Conservation (phyloP, 2,329 filamentous ascomycete species). For the Colletotrichum shisoi region DNA sequence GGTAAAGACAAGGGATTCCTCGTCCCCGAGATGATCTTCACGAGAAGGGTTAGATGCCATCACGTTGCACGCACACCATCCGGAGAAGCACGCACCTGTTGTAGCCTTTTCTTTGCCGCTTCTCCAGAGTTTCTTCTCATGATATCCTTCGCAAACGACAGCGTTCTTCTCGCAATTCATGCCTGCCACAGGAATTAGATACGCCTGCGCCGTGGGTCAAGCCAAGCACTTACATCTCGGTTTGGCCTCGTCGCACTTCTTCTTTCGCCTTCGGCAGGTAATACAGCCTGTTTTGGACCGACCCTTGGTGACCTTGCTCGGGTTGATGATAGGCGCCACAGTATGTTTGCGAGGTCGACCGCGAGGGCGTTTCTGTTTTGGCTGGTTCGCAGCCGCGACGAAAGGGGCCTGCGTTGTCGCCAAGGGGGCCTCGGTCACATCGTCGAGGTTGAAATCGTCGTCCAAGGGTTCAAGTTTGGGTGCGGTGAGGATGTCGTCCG, state of each 20-base stretch:
- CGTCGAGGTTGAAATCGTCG: constrained; percentile 62
- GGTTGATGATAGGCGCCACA: constrained; percentile 62
- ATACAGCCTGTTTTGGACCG: constrained; percentile 74
- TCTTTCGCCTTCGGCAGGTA: constrained; percentile 73
- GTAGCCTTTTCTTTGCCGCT: constrained; percentile 80
- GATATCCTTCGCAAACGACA: constrained; percentile 89
- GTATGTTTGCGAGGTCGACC: constrained; percentile 86
- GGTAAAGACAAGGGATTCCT: constrained; percentile 53
- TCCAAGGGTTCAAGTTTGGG: constrained; percentile 67
- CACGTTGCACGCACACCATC: not conserved
- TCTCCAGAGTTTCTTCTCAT: constrained; percentile 85
- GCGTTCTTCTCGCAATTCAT: constrained; percentile 94
- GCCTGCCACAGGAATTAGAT: constrained; percentile 57
- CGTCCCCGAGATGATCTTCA: constrained; percentile 23
- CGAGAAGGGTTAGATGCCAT: not conserved
- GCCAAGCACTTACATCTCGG: constrained; percentile 64
- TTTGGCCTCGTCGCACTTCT: constrained; percentile 76
- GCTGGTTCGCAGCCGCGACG: constrained; percentile 40
- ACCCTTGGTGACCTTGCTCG: constrained; percentile 79
- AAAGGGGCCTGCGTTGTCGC: constrained; percentile 41
- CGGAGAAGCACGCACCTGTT: constrained; percentile 60
- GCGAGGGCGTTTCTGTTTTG: constrained; percentile 70
- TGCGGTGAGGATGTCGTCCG: constrained; percentile 56
- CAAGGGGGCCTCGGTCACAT: constrained; percentile 57
- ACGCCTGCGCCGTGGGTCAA: not conserved